These are phyloP conservation scores for Bryoglossum gracile DNA, from an alignment of 495 filamentous ascomycete species.

Conservation along the genomic window DNA sequence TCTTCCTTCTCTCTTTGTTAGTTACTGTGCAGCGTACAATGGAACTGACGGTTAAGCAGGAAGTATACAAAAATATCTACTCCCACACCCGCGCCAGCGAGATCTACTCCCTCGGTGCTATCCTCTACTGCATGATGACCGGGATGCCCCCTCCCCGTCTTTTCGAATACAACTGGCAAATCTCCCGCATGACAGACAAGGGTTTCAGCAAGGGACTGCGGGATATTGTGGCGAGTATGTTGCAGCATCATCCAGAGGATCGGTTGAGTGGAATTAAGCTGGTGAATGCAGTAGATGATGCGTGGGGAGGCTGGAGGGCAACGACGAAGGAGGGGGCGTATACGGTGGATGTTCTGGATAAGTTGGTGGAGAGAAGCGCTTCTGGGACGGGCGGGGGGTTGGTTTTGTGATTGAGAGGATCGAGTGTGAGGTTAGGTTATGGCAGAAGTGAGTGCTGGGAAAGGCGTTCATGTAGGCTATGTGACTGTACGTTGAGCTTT, in stretches of 20 bases:
- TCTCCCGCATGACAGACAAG: slow-evolving; percentile 25
- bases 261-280: slow-evolving; percentile 15
- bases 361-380: neutral
- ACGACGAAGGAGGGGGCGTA: slow-evolving; percentile 23
- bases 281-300: slow-evolving; percentile 21
- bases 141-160: slow-evolving; percentile 21
- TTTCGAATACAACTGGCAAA: slow-evolving; percentile 26
- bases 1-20: neutral
- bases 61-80: slow-evolving; percentile 19
- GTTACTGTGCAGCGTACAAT: neutral
- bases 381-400: neutral
- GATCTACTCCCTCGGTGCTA: slow-evolving; percentile 29
- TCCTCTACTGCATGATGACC: slow-evolving; percentile 35
- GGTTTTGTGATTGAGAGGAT: neutral
- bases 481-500: no score
- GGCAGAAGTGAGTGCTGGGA: neutral
- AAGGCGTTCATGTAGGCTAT: neutral
- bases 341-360: slow-evolving; percentile 27
- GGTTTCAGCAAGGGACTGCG: slow-evolving; percentile 25
- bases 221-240: slow-evolving; percentile 20
- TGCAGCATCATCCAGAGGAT: slow-evolving; percentile 20
- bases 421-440: neutral
- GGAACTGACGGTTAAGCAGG: slow-evolving; percentile 15
- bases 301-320: slow-evolving; percentile 26
- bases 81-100: slow-evolving; percentile 30